These are phyloP conservation scores for Senecio squalidus DNA, from an alignment of 140 eudicot genomes.

Conservation along the genomic window DNA sequence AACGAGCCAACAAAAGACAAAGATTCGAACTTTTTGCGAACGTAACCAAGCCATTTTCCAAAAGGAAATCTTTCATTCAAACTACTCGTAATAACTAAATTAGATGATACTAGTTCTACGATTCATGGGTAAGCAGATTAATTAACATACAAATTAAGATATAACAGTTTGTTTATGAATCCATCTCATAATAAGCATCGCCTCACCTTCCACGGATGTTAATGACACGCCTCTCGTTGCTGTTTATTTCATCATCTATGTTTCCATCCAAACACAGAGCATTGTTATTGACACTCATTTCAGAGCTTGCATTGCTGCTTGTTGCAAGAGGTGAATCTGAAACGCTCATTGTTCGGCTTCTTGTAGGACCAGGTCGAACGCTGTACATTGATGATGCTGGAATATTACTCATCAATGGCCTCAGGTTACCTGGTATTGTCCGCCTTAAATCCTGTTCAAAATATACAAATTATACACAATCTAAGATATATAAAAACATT, in stretches of 20 bases:
- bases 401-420: constrained; percentile 91
- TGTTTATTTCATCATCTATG: constrained; percentile 63
- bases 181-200: constrained; percentile 9
- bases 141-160: constrained; percentile 22
- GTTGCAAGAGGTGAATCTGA: constrained; percentile 92
- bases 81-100: constrained; percentile 38
- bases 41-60: background rate
- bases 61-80: background rate
- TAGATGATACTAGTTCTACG: constrained; percentile 16
- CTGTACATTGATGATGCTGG: constrained; percentile 99
- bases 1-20: no score
- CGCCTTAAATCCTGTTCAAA: constrained; percentile 78
- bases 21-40: background rate
- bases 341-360: constrained; percentile 64
- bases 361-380: constrained; percentile 74
- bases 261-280: constrained; percentile 49
- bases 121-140: constrained; percentile 20
- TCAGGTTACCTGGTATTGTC: constrained; percentile 73
- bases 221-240: constrained; percentile 39
- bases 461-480: background rate
- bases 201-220: constrained; percentile 62
- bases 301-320: constrained; percentile 96
- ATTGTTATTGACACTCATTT: constrained; percentile 73
- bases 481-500: background rate
- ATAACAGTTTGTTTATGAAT: background rate